Evolutionary conservation across 2,329 filamentous ascomycete species (phyloP).

Genomic region (Aspergillus hiratsukae): DNA sequence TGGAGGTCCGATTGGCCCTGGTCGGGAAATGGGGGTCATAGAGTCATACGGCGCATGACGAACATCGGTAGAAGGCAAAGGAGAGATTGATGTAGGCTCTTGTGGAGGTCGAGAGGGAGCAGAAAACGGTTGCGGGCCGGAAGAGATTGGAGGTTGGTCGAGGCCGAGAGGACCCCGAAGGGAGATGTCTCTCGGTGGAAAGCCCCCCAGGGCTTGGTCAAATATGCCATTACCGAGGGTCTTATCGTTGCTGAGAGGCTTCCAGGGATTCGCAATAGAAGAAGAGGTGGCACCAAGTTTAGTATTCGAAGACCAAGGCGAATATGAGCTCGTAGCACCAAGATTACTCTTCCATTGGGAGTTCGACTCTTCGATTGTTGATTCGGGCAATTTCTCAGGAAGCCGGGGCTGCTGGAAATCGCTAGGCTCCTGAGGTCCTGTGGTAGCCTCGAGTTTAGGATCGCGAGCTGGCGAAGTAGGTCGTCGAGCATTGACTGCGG

Average conservation of each 20-base stretch:
- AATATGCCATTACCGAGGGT: conserved; percentile 62
- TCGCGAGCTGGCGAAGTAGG: conserved; percentile 30
- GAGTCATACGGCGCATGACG: conserved; percentile 35
- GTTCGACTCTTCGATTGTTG: conserved; percentile 30
- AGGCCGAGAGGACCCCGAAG: conserved; percentile 39
- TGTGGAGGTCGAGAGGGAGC: conserved; percentile 26
- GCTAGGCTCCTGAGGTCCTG: conserved; percentile 25
- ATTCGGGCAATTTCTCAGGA: conserved; percentile 20
- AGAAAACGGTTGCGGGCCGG: conserved; percentile 28
- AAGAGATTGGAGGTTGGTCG: conserved; percentile 35
- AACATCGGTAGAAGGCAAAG: conserved; percentile 38
- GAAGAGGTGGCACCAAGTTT: conserved; percentile 32
- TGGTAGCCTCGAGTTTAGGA: conserved; percentile 22
- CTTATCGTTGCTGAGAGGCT: conserved; percentile 51
- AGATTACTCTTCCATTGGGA: conserved; percentile 37
- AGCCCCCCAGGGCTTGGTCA: conserved; percentile 49
- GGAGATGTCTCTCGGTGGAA: conserved; percentile 42
- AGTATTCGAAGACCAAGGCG: conserved; percentile 33
- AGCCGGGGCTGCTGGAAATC: conserved; percentile 17
- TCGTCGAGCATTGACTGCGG: conserved; percentile 23
- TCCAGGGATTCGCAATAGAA: conserved; percentile 53
- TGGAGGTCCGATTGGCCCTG: conserved; percentile 46
- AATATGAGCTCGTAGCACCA: conserved; percentile 33
- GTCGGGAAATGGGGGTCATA: conserved; percentile 38
- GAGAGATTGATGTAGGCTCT: conserved; percentile 31